Evolutionary conservation across 495 filamentous ascomycete genomes (phyloP), one percentile per base, ranked within the genome.

Genomic region (Penicillium bovifimosum): DNA sequence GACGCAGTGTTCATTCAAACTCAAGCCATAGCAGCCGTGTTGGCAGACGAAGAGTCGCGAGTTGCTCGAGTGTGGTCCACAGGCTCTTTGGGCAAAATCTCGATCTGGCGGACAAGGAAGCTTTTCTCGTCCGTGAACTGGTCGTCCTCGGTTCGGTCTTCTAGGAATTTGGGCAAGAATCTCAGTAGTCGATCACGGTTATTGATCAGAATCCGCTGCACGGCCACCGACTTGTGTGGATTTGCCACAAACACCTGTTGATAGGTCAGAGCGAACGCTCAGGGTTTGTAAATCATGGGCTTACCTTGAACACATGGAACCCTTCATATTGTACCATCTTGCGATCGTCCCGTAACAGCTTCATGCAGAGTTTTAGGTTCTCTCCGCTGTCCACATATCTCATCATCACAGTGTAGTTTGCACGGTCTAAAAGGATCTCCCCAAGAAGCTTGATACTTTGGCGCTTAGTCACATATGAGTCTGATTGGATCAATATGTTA

Each of bases 311-410:
- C 32, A 98, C 92, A 68, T 99, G 95, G 68, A 99, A 99, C 20
- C 90, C 92, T 70, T 99, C 95, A 64, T 97, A 99, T 65, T 96
- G 91, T 44, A 99, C 93, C 89, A 97, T 99, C 67, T 93, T 91
- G 59, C 91, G 82, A 65, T 97, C 92, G 68, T 96, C 92, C 42
- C 87, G 81, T 47, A 99, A 73, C 46, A 97, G 75, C 65, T 95
- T 96, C 95, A 99, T 99, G 71, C 88, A 91, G 47, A 96, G 81
- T 75, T 99, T 99, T 55, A 99, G 79, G 63, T 97, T 90, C 60
- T 96, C 91, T 33, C 90, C 90, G 35, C 87, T 84, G 66, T 96
- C 90, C 41, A 99, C 93, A 70, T 99, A 99, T 35, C 81, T 80
- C 50, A 91, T 96, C 95, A 99, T 99, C 63, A 97, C 87, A 65